phyloP scores from a whole-genome alignment of 176 grass and related monocot species.

The Aegilops bicornis region DNA sequence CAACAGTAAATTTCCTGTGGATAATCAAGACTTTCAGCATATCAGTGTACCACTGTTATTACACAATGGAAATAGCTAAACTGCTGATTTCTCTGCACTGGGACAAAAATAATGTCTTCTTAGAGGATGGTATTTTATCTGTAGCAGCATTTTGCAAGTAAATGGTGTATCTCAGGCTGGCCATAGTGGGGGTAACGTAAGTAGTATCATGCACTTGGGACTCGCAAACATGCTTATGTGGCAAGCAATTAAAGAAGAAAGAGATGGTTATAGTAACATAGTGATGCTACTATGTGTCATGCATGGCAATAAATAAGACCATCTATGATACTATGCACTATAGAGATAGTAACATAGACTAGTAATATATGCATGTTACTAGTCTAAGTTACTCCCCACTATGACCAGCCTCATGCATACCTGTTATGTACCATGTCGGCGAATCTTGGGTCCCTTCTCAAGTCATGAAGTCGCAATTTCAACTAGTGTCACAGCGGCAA shows the following conservation, averaged over 20 bases:
- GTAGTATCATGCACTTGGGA: no score
- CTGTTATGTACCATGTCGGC: conserved; percentile 9
- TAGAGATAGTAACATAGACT: no score
- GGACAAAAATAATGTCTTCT: background rate
- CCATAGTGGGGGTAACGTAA: no score
- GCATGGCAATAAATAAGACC: no score
- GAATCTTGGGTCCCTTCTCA: conserved; percentile 22
- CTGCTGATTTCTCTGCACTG: background rate
- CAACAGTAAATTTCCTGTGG: conserved; percentile 3
- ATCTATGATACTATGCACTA: no score
- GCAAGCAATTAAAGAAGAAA: no score
- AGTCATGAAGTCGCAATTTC: conserved; percentile 65
- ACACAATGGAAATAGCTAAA: background rate
- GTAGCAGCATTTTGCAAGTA: background rate
- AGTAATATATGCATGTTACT: no score
- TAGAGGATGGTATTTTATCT: background rate
- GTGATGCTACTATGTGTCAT: no score
- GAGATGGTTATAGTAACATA: no score
- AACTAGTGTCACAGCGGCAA: conserved; percentile 75
- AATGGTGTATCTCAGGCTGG: background rate
- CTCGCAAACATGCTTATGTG: no score
- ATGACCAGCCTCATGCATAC: background rate
- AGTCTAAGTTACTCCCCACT: no score
- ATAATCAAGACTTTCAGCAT: conserved; percentile 14
- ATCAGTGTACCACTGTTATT: background rate